A percentile compares a stretch with the other conserved stretches of the same genome.
phyloP scores from a whole-genome alignment of 306 rosid genomes.

The Inga laurina region DNA sequence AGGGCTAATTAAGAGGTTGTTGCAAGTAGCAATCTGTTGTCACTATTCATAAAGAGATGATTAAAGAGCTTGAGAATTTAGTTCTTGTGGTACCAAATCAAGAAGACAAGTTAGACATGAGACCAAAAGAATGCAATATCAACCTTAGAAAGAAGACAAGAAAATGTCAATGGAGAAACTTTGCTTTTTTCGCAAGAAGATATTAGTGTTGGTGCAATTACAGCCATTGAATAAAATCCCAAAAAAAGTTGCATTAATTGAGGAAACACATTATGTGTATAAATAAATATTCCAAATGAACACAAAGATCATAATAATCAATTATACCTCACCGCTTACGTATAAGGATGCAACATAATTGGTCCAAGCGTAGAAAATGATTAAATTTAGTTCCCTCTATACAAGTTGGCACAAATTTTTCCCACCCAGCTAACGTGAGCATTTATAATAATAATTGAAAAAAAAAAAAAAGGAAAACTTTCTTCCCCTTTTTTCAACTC shows the following conservation, averaged over 20 bases:
- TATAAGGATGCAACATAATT: too few relatives aligned
- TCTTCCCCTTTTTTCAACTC: not conserved
- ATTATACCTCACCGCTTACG: not conserved
- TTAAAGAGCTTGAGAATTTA: not conserved
- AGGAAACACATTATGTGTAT: not conserved
- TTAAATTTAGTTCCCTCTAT: constrained; percentile 11
- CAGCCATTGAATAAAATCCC: not conserved
- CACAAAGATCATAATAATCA: not conserved
- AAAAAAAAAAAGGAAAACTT: not conserved
- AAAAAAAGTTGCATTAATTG: not conserved
- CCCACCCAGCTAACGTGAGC: not conserved
- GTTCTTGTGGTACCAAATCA: not conserved
- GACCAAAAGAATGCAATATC: not conserved
- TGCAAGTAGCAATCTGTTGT: not conserved
- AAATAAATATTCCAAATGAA: not conserved
- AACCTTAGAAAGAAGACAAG: too few relatives aligned
- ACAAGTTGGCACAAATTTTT: not conserved
- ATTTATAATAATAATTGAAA: not conserved
- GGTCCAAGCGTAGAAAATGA: constrained; percentile 15
- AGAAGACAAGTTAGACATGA: not conserved
- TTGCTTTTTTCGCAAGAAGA: not conserved
- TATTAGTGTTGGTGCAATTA: not conserved
- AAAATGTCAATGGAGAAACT: not conserved
- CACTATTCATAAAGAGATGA: not conserved
- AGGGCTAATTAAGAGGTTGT: not conserved